phyloP scores from a whole-genome alignment of 441 rosid genomes.

The Kokia cookei region DNA sequence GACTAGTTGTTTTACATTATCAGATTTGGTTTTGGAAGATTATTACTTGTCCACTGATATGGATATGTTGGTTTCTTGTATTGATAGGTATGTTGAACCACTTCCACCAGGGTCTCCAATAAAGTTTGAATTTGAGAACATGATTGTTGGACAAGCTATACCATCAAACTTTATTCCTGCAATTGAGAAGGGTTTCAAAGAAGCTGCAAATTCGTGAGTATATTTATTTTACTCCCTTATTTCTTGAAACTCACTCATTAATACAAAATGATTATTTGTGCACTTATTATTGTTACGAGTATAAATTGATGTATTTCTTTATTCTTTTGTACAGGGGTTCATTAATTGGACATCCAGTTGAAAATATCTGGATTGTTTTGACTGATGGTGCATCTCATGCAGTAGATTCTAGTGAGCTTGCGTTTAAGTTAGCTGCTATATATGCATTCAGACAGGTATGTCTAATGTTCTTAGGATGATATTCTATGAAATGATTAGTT shows the following conservation, averaged over 20 bases:
- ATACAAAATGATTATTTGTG: background rate
- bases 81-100: conserved; percentile 75
- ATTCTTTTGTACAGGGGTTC: conserved; percentile 61
- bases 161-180: conserved; percentile 93
- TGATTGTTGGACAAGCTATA: conserved; percentile 91
- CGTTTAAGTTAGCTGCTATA: conserved; percentile 91
- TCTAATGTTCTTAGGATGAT: background rate
- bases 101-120: conserved; percentile 54
- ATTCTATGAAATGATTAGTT: background rate
- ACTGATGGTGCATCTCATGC: conserved; percentile 95
- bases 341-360: conserved; percentile 91
- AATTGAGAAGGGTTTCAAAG: conserved; percentile 96
- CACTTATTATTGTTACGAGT: background rate
- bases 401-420: conserved; percentile 97
- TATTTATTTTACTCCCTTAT: background rate
- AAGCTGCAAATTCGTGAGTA: conserved; percentile 94
- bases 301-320: conserved; percentile 1
- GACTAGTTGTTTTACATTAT: background rate
- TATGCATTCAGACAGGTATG: conserved; percentile 91
- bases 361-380: conserved; percentile 69
- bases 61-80: conserved; percentile 3
- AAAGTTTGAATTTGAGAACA: conserved; percentile 90
- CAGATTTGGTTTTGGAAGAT: background rate
- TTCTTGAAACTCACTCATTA: background rate
- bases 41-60: background rate